Evolutionary conservation across 345 rosid genomes (phyloP), one percentile per base, ranked within the genome.

Genomic region (Eucalyptus sp.): DNA sequence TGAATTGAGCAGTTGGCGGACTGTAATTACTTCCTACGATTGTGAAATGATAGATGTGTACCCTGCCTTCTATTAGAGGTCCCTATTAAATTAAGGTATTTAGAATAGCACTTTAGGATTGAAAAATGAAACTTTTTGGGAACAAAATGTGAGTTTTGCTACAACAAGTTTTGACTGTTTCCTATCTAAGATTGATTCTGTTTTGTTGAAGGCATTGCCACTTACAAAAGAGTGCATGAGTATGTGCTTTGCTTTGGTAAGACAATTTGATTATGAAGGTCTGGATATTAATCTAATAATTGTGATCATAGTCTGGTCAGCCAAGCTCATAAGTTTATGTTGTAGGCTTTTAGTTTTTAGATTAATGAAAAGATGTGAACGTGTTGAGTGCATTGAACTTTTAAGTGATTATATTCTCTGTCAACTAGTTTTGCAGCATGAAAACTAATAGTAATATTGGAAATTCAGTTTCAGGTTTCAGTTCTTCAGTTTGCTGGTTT

Each of bases 401-500:
- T 51, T 76, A 15, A 76, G 48, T 76, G 83, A 76, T 76, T 10
- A 62, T 29, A 41, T 11, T 76, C 15, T 76, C 41, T 50, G 7
- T 20, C 27, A 27, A 51, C 48, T 86, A 31, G 58, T 50, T 50
- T n/a, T 56, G 54, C 87, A 33, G 44, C 87, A 50, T 52, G 87
- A 76, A 88, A 88, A 60, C 50, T 89, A 86, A 91, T 81, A 50
- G n/a, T 48, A 60, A 51, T 62, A 44, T 20, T 87, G 11, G 56
- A 50, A 71, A 25, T 17, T 80, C 92, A 94, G 97, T 92, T 93
- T 91, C 96, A 95, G 95, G 93, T 94, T 89, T 94, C 93, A 52
- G 90, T 95, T 90, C 96, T 95, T 89, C 96, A 94, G 86, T 92
- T 93, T 91, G 94, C 93, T 86, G 95, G 94, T 25, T 92, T 94